Conservation (phyloP, 345 rosid genomes). For the thale cress (Arabidopsis thaliana) region DNA sequence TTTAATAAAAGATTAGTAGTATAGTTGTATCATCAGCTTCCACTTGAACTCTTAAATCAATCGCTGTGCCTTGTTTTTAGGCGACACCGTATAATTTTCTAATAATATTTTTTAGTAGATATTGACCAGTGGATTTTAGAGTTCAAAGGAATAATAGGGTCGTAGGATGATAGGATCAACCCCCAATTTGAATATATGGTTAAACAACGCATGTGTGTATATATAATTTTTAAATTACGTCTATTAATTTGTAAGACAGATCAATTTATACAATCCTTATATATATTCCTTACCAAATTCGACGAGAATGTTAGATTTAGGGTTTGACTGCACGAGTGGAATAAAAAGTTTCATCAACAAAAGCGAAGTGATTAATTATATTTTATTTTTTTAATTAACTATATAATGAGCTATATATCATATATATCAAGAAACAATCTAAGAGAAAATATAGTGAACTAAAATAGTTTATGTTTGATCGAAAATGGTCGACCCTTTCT, state of each 20-base stretch:
- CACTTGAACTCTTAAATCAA: conserved; percentile 40
- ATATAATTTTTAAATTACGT: not conserved
- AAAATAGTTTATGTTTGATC: conserved; percentile 24
- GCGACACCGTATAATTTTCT: conserved; percentile 49
- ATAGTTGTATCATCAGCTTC: conserved; percentile 25
- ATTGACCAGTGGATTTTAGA: conserved; percentile 35
- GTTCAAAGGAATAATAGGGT: conserved; percentile 22
- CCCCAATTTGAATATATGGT: conserved; percentile 21
- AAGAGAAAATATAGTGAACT: conserved; percentile 19
- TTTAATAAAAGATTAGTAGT: conserved; percentile 27
- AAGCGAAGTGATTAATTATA: conserved; percentile 15
- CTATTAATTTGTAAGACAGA: not conserved
- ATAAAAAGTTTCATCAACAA: conserved; percentile 22
- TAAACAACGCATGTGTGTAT: conserved; percentile 27
- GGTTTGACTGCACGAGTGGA: conserved; percentile 68
- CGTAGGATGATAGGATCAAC: conserved; percentile 6
- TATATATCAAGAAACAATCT: conserved; percentile 17
- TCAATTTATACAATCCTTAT: not conserved
- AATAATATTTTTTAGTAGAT: conserved; percentile 25
- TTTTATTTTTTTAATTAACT: not conserved
- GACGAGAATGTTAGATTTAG: conserved; percentile 36
- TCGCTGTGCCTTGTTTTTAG: conserved; percentile 47
- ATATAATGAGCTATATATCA: conserved; percentile 4
- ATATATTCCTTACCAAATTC: conserved; percentile 26
- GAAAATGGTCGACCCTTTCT: conserved; percentile 39